Evolutionary conservation across 371 early-diverging fungal species (phyloP), one percentile per base, ranked within the genome.

Genomic region (Entomophthora muscae): DNA sequence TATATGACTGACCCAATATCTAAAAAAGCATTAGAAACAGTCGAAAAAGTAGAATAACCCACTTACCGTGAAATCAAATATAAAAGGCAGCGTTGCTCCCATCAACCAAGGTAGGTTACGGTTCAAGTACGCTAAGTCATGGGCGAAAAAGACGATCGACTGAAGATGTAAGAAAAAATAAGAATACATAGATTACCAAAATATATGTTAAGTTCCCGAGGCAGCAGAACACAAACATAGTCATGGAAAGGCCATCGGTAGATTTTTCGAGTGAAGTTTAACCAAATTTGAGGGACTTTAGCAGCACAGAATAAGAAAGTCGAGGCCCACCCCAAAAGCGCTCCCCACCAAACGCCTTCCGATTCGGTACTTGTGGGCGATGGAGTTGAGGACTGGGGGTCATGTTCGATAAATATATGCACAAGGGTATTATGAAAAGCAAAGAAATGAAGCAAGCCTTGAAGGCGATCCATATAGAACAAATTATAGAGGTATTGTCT

Each of bases 191-290:
- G 22, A 54, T 61, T 61, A 66, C 66, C 66, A 53, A 60, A 64
- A 69, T 67, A 60, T 83, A 91, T 1, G 89, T 83, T 1, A 83
- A 61, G 73, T 93, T 93, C 31, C 89, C 91, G n/a, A 84, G 65
- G n/a, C 89, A 82, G 53, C 89, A 83, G 72, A 85, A 84, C 27
- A 83, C 63, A 70, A 93, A 91, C 85, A 93, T 86, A 64, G 72
- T 71, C 60, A 89, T 67, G 12, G 84, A 78, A 32, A 93, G 71
- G 0, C 91, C 91, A 64, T 87, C 81, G 2, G 80, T 79, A 23
- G 88, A 84, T 69, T 83, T 76, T n/a, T 54, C 79, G 78, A 53
- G 75, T 68, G 71, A 77, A 81, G 66, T 87, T 89, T 71, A 83
- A 81, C 68, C 82, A 76, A 66, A 92, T 84, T 68, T 92, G 93